Base-by-base conservation (phyloP, 768 basidiomycete species). In the Suillus paluster region DNA sequence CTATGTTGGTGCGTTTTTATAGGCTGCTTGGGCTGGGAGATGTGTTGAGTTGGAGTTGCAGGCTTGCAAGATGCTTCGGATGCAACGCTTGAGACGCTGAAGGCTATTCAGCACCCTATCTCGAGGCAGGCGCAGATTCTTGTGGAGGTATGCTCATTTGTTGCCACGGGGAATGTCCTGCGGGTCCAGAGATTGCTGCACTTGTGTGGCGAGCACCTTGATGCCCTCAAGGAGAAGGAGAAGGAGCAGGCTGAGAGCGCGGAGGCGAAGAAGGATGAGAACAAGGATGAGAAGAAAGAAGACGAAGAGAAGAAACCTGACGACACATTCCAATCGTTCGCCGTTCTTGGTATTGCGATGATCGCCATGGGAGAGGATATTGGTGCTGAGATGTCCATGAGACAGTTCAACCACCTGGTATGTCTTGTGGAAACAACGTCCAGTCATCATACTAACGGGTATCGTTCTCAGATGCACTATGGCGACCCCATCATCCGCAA, bases 301-400 rank as follows among this genome's bases (percentile, higher is more conserved):
- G 30, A 30, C n/a, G 81, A 84, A 52, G 71, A 80, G 67, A 80
- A 70, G 65, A 80, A 70, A 63, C 78, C 79, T 57, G 88, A 93
- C 63, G 92, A 94, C 66, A 89, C 89, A 34, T 94, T 92, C 83
- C 93, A 98, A 74, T 86, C 94, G 0, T 91, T 98, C 64, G 93
- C 97, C 17, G 95, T 97, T 34, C 81, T 99, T 60, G 97, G 95
- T 30, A 93, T 99, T 68, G 89, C 97, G 0, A 76, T 99, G 62
- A 92, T 99, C 48, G 89, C 97, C 5, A 98, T 99, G 95, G 97
- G 97, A 21, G 97, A 99, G 77, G 97, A 99, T 25, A 88, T 98
- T 53, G 97, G 97, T 53, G 89, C 95, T 2, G 94, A 99, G 75
- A 99, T 99, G 97, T 89, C 92, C n/a, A 78, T 99, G 68, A 81